phyloP scores from a whole-genome alignment of 371 early-diverging fungal species.

The Apophysomyces trapeziformis region DNA sequence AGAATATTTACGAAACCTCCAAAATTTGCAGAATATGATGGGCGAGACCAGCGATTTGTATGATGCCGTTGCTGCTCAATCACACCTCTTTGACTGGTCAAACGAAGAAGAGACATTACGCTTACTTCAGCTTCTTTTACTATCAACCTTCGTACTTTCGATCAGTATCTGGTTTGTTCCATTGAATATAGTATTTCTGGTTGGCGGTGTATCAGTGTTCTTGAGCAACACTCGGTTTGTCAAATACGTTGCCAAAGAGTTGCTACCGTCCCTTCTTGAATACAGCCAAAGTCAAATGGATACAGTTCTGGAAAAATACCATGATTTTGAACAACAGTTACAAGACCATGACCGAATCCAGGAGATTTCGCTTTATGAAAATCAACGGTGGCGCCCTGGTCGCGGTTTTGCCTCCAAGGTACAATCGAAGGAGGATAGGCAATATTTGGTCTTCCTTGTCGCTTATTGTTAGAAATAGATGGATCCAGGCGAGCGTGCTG shows the following conservation, averaged over 20 bases:
- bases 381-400: conserved; percentile 51
- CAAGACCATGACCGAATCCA: conserved; percentile 23
- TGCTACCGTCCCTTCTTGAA: conserved; percentile 33
- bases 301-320: conserved; percentile 16
- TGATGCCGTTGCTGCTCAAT: conserved; percentile 30
- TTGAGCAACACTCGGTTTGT: conserved; percentile 44
- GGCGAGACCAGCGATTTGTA: conserved; percentile 49
- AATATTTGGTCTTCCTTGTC: neutral
- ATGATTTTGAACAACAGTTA: conserved; percentile 30
- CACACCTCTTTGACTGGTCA: conserved; percentile 45
- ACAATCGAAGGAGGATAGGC: conserved; percentile 3
- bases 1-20: conserved; percentile 48
- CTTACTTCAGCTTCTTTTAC: conserved; percentile 35
- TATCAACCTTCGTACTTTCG: conserved; percentile 22
- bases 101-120: conserved; percentile 38
- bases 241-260: conserved; percentile 38
- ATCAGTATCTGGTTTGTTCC: conserved; percentile 40
- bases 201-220: conserved; percentile 37
- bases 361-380: conserved; percentile 47
- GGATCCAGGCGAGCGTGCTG: conserved; percentile 25
- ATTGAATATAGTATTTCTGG: conserved; percentile 26
- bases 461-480: conserved; percentile 6
- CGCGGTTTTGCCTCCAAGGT: conserved; percentile 52
- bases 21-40: conserved; percentile 56
- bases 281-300: conserved; percentile 25